Percentiles rank a stretch among this genome's conserved stretches.
These are phyloP conservation scores for Achaetomium macrosporum DNA, from an alignment of 2,329 filamentous ascomycete species.

Conservation along the genomic window DNA sequence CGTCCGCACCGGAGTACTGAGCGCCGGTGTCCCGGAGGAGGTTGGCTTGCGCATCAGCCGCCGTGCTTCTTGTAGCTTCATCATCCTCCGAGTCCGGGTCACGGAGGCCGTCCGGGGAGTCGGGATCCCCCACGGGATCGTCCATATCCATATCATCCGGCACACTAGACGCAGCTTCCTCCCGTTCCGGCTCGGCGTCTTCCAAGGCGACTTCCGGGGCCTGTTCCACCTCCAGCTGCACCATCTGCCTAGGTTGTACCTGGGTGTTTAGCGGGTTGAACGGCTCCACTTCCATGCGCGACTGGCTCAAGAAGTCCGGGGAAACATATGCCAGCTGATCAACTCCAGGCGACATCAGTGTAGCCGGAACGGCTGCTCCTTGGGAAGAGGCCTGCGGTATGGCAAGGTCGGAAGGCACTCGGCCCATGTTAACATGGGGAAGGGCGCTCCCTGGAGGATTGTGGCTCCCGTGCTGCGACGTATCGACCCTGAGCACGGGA, in stretches of 20 bases:
- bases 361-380: neutral
- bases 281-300: neutral
- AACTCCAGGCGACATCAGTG: neutral
- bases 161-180: neutral
- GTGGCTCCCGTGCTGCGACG: neutral
- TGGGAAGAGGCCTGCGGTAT: neutral
- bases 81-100: conserved; percentile 6
- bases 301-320: conserved; percentile 7
- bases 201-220: neutral
- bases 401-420: neutral
- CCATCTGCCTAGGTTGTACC: neutral
- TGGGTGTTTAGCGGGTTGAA: neutral
- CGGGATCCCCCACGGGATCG: neutral
- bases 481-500: neutral
- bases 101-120: conserved; percentile 1
- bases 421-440: neutral
- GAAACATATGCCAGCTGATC: conserved; percentile 5
- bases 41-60: neutral
- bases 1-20: neutral
- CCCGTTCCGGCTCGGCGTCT: neutral
- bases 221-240: conserved; percentile 4
- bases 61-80: neutral
- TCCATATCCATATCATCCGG: conserved; percentile 12
- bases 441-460: neutral
- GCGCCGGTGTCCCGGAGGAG: conserved; percentile 21